A percentile compares a stretch with the other conserved stretches of the same genome.
Conservation (phyloP, 441 rosid species). For the Flueggea neowawraea region DNA sequence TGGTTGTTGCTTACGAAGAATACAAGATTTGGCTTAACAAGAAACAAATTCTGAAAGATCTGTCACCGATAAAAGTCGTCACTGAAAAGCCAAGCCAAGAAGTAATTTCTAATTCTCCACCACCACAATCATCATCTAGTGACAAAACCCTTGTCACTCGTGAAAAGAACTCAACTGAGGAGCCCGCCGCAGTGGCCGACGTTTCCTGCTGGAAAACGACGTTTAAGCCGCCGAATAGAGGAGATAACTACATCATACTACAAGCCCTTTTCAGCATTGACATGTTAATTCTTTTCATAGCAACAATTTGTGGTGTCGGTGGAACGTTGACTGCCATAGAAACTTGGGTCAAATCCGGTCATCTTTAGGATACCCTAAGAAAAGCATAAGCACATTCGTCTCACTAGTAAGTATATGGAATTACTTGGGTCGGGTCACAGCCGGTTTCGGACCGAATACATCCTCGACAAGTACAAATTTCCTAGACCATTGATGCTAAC, state of each 20-base stretch:
- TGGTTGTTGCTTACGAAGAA: conserved; percentile 42
- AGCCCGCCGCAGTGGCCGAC: conserved; percentile 3
- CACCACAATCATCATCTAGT: conserved; percentile 1
- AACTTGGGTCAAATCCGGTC: conserved; percentile 71
- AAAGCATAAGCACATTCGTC: conserved; percentile 62
- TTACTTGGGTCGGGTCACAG: conserved; percentile 58
- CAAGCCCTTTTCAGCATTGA: conserved; percentile 80
- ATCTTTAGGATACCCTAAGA: conserved; percentile 56
- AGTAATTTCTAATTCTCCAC: background rate
- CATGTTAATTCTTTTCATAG: conserved; percentile 59
- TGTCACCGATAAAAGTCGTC: conserved; percentile 34
- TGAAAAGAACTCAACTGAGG: background rate
- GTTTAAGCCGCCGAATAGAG: conserved; percentile 60
- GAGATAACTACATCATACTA: conserved; percentile 68
- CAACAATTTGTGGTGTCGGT: conserved; percentile 69
- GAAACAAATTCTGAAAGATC: conserved; percentile 24
- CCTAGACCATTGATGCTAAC: conserved; percentile 61
- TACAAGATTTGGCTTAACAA: conserved; percentile 31
- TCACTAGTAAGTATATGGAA: conserved; percentile 91
- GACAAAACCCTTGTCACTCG: background rate
- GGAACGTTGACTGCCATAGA: conserved; percentile 71
- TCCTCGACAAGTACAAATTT: conserved; percentile 46
- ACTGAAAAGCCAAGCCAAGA: conserved; percentile 27
- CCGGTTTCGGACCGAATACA: conserved; percentile 63
- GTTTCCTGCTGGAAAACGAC: conserved; percentile 54